A percentile compares a stretch with the other conserved stretches of the same genome.
Evolutionary conservation across 805 yeast genomes (phyloP).

Genomic region (Nadsonia fulvescens): DNA sequence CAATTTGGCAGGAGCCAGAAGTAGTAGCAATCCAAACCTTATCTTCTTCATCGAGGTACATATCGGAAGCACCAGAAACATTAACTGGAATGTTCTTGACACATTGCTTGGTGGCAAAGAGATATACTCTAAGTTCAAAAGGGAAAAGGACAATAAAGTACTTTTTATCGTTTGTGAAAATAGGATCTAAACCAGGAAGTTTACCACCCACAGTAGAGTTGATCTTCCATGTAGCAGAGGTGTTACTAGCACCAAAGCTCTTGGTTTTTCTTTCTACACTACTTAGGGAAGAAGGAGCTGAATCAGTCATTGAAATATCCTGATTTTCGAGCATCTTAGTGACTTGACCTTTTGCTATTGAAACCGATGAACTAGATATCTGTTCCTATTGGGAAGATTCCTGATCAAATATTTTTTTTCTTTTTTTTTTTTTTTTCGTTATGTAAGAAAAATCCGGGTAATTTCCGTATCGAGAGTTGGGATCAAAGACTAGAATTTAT

Average conservation of each 20-base stretch:
- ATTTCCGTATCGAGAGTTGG: too few species aligned
- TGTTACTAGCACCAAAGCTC: slow-evolving; percentile 5
- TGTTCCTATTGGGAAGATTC: too few species aligned
- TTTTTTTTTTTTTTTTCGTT: too few species aligned
- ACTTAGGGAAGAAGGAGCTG: too few species aligned
- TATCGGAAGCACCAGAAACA: slow-evolving; percentile 17
- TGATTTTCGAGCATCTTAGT: too few species aligned
- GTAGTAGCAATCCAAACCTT: slow-evolving; percentile 16
- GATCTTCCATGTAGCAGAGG: slow-evolving; percentile 13
- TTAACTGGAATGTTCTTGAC: slow-evolving; percentile 18
- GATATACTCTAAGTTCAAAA: slow-evolving; percentile 21
- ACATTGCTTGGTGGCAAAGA: slow-evolving; percentile 18
- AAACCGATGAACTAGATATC: too few species aligned
- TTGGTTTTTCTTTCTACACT: too few species aligned
- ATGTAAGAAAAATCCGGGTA: too few species aligned
- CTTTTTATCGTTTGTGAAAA: slow-evolving; percentile 18
- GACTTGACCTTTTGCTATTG: too few species aligned
- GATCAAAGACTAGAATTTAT: too few species aligned
- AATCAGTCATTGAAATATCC: too few species aligned
- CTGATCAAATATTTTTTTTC: too few species aligned
- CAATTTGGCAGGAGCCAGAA: slow-evolving; percentile 11
- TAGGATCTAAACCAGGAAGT: slow-evolving; percentile 19
- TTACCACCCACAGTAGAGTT: slow-evolving; percentile 20
- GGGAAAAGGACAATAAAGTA: slow-evolving; percentile 21
- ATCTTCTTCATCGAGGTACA: slow-evolving; percentile 13